Base-by-base conservation (phyloP, 1,284 basidiomycete genomes). In the Pseudomicrostroma phylloplanum region DNA sequence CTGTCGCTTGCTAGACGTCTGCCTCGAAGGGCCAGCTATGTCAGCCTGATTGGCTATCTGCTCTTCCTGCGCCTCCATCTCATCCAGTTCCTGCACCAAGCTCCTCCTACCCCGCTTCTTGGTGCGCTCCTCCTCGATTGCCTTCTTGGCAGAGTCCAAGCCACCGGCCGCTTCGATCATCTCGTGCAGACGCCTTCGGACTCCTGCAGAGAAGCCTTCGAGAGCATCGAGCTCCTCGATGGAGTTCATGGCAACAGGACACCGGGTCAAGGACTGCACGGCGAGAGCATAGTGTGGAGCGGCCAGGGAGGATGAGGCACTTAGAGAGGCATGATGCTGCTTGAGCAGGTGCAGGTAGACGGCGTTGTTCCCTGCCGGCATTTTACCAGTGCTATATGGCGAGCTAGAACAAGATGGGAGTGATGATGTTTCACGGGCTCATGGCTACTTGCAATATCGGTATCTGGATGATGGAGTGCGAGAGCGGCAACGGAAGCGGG, bases 121-220 rank as follows among this genome's bases (percentile, higher is more conserved):
- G 17, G 12, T 48, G 23, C n/a, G n/a, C 23, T 48, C 46, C 30
- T 36, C 30, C 30, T 36, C 30, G 30, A 36, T 36, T 36, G 30
- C 30, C 30, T 9, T 36, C 30, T 36, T 36, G 9, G 30, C 30
- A 36, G 30, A 36, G 3, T 36, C 30, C 30, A 36, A 36, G 12
- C 46, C 46, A n/a, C 46, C 46, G 7, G n/a, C 23, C 7, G 17
- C 4, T 23, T 23, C 23, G 7, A 48, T 11, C 23, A 23, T 23
- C 46, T 48, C n/a, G 46, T n/a, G n/a, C 46, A 48, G 46, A 7
- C 46, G 23, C 12, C 46, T 48, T 23, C 23, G 17, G 6, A 48
- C n/a, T 48, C 46, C 46, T n/a, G 46, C n/a, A n/a, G 46, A 48
- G 46, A 48, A 48, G 46, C 46, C 46, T n/a, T 48, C 46, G 6